Evolutionary conservation across 2,329 filamentous ascomycete genomes (phyloP), one percentile per base, ranked within the genome.

Genomic region (Xylariaceae sp.): DNA sequence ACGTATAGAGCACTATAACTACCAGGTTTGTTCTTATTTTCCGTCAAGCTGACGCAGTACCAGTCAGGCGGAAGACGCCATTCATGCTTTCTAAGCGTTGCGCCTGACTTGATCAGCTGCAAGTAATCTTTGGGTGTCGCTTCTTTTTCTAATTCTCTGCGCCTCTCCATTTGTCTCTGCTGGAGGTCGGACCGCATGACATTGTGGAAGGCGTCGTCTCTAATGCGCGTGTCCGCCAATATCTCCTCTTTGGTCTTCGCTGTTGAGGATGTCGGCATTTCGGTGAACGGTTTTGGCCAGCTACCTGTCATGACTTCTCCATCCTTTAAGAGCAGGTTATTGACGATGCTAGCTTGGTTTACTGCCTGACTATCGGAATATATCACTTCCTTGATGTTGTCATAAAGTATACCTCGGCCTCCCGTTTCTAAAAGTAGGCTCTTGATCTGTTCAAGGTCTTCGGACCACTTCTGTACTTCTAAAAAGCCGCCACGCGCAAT

Each of bases 11-110:
- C 39, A 17, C 26, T 24, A 28, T 17, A 24, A 19, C 40, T 26
- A 19, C 23, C 21, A 31, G 17, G 29, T 9, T 52, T 21, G 49
- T 28, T 24, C 16, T 43, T 21, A 23, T 52, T 37, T 19, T 43
- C 49, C 14, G 11, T 17, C 9, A 52, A 14, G 9, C 26, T 34
- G 2, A 44, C 17, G 23, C 49, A 52, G 14, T 44, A 6, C 49
- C 49, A 52, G 24, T 23, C 37, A 12, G 49, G 49, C 21, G 49
- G 37, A 3, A 52, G 28, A 17, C 49, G 49, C 49, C 49, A 52
- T 23, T 52, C 37, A 17, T 44, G 17, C 26, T 9, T 36, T 26
- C 37, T 52, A 16, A 43, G 37, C 3, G 19, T 44, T 9, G 49
- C 37, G 11, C 14, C 16, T 24, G 28, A 11, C 17, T 23, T 41